phyloP scores from a whole-genome alignment of 257 asterid genomes.

The Gardenia jasminoides region DNA sequence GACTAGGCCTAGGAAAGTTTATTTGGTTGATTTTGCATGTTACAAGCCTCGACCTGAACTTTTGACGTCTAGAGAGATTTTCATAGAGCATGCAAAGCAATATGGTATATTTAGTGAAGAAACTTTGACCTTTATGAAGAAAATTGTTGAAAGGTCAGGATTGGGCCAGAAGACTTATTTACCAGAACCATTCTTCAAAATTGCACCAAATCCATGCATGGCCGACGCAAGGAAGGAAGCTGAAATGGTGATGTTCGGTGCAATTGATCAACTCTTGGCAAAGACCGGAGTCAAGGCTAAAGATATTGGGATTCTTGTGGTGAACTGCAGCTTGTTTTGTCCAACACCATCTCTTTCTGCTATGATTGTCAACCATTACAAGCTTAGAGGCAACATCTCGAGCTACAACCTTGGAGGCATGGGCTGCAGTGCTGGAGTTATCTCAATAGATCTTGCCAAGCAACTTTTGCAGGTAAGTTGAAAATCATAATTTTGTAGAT shows the following conservation, averaged over 20 bases:
- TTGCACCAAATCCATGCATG: slow-evolving; percentile 54
- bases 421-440: slow-evolving; percentile 88
- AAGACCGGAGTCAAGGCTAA: slow-evolving; percentile 63
- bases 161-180: slow-evolving; percentile 68
- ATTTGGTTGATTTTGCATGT: slow-evolving; percentile 64
- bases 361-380: slow-evolving; percentile 67
- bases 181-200: slow-evolving; percentile 43
- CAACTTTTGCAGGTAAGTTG: slow-evolving; percentile 58
- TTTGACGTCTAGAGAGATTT: slow-evolving; percentile 46
- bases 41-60: slow-evolving; percentile 48
- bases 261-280: slow-evolving; percentile 54
- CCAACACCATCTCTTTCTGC: slow-evolving; percentile 79
- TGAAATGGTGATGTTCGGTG: slow-evolving; percentile 74
- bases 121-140: slow-evolving; percentile 50
- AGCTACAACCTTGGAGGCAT: slow-evolving; percentile 89
- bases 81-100: slow-evolving; percentile 40
- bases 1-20: slow-evolving; percentile 60
- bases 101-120: slow-evolving; percentile 44
- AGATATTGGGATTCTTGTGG: slow-evolving; percentile 71
- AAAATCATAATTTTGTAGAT: no score
- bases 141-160: slow-evolving; percentile 63
- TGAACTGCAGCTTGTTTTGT: slow-evolving; percentile 67
- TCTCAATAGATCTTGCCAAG: slow-evolving; percentile 80
- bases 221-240: slow-evolving; percentile 60
- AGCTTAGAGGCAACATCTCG: slow-evolving; percentile 64